Evolutionary conservation across 2,329 filamentous ascomycete genomes (phyloP).

Genomic region (Fusarium abutilonis): DNA sequence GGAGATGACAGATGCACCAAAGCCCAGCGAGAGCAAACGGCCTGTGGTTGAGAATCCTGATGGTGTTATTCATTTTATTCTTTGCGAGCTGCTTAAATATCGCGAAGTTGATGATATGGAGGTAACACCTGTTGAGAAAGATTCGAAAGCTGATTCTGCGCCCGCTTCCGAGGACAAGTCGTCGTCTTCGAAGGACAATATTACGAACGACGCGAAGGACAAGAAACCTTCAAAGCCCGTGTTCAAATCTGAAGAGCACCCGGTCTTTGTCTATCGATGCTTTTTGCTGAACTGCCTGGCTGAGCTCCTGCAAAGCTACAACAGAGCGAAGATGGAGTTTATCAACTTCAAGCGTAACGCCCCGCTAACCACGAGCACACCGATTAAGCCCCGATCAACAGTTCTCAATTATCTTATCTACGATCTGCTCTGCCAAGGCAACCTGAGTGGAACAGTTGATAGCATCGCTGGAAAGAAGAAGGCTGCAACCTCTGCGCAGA

Average conservation of each 20-base stretch:
- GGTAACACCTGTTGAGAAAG: constrained; percentile 55
- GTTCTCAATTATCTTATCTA: constrained; percentile 94
- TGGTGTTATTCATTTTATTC: constrained; percentile 92
- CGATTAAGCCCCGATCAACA: constrained; percentile 91
- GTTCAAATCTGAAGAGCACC: constrained; percentile 93
- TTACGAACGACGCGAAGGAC: constrained; percentile 57
- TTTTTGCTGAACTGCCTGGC: constrained; percentile 92
- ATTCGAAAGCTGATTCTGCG: constrained; percentile 51
- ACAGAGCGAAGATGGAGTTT: constrained; percentile 95
- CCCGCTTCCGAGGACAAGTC: constrained; percentile 41
- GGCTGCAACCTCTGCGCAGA: constrained; percentile 83
- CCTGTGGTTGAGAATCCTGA: constrained; percentile 92
- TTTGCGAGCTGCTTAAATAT: constrained; percentile 91
- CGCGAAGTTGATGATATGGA: constrained; percentile 92
- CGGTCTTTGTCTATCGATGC: constrained; percentile 95
- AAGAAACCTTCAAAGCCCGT: constrained; percentile 75
- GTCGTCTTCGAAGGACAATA: constrained; percentile 47
- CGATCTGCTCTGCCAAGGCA: constrained; percentile 71
- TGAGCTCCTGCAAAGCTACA: constrained; percentile 91
- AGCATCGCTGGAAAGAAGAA: constrained; percentile 85
- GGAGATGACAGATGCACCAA: constrained; percentile 71
- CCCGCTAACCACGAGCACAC: constrained; percentile 83
- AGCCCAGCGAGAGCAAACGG: constrained; percentile 76
- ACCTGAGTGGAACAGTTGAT: constrained; percentile 75
- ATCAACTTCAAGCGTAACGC: constrained; percentile 98